Conservation (phyloP, 495 filamentous ascomycete species). For the Lasiosphaeria miniovina region DNA sequence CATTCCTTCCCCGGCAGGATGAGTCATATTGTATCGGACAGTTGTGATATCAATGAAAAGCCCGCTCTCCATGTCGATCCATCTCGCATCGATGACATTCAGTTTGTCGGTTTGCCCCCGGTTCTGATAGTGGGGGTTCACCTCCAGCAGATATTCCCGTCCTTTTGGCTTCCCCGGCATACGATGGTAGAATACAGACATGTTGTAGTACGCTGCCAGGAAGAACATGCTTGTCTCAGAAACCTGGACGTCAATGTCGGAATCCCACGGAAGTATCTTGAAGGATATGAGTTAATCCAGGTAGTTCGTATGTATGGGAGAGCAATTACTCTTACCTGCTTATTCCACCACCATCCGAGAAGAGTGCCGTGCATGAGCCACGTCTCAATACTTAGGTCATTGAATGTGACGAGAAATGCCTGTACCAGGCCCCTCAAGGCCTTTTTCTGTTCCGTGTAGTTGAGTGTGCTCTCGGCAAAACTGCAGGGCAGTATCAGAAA, state of each 20-base stretch:
- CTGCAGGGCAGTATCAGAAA: slow-evolving; percentile 26
- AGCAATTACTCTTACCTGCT: slow-evolving; percentile 18
- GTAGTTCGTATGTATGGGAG: too few species aligned
- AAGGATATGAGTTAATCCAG: slow-evolving; percentile 4
- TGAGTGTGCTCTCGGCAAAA: slow-evolving; percentile 47
- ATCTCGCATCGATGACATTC: slow-evolving; percentile 74
- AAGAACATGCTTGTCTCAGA: slow-evolving; percentile 62
- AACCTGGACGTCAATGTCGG: slow-evolving; percentile 70
- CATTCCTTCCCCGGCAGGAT: slow-evolving; percentile 34
- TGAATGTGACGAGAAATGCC: slow-evolving; percentile 63
- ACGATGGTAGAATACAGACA: slow-evolving; percentile 56
- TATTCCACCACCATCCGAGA: slow-evolving; percentile 34
- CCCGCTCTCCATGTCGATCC: slow-evolving; percentile 68
- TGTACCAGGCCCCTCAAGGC: slow-evolving; percentile 55
- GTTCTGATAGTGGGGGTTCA: slow-evolving; percentile 63
- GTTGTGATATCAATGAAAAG: slow-evolving; percentile 73
- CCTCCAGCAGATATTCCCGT: slow-evolving; percentile 63
- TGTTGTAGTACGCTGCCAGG: slow-evolving; percentile 63
- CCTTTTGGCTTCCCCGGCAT: slow-evolving; percentile 39
- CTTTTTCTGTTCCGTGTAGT: slow-evolving; percentile 44
- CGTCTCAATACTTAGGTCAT: slow-evolving; percentile 38
- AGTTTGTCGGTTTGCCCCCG: slow-evolving; percentile 57
- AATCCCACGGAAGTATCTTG: slow-evolving; percentile 71
- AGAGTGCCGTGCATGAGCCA: slow-evolving; percentile 30
- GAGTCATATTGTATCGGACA: slow-evolving; percentile 26